These are phyloP conservation scores for Coprinopsis marcescibilis DNA, from an alignment of 768 basidiomycete species.

Conservation along the genomic window DNA sequence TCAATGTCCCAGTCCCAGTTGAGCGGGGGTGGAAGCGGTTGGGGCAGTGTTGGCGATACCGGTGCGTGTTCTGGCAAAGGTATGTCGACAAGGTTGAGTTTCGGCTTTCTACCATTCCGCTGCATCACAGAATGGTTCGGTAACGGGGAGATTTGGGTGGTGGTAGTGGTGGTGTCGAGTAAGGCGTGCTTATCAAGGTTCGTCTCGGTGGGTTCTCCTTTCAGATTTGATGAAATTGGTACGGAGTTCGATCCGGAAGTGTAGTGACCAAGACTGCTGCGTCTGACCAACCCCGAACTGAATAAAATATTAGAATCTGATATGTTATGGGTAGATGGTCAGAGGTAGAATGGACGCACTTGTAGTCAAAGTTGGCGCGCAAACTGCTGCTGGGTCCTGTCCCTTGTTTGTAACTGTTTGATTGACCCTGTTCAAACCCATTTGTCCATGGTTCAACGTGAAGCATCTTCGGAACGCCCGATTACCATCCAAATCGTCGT, in stretches of 20 bases:
- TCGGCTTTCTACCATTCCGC: constrained; percentile 22
- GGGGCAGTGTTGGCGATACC: constrained; percentile 8
- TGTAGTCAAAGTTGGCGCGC: constrained; percentile 12
- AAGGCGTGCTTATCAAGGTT: constrained; percentile 16
- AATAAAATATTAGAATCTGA: neutral
- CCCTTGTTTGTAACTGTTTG: constrained; percentile 10
- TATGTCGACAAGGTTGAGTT: constrained; percentile 12
- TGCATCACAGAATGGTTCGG: constrained; percentile 27
- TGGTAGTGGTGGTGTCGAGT: neutral
- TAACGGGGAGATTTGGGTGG: neutral
- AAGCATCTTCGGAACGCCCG: neutral
- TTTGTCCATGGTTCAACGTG: neutral
- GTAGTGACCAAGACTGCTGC: neutral
- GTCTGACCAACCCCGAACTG: constrained; percentile 1
- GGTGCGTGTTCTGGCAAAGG: constrained; percentile 10
- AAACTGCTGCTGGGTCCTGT: neutral
- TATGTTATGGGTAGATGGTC: neutral
- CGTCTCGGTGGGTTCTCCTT: constrained; percentile 19
- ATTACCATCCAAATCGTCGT: neutral
- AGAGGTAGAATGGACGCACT: constrained; percentile 7
- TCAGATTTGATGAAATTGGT: neutral
- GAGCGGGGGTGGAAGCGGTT: constrained; percentile 23
- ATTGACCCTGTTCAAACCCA: neutral
- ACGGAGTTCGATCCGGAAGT: constrained; percentile 1
- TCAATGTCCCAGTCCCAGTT: constrained; percentile 72